Percentiles rank a stretch among this genome's conserved stretches.
phyloP scores from a whole-genome alignment of 352 stramenopile genomes.

The Blastocystis sp. region DNA sequence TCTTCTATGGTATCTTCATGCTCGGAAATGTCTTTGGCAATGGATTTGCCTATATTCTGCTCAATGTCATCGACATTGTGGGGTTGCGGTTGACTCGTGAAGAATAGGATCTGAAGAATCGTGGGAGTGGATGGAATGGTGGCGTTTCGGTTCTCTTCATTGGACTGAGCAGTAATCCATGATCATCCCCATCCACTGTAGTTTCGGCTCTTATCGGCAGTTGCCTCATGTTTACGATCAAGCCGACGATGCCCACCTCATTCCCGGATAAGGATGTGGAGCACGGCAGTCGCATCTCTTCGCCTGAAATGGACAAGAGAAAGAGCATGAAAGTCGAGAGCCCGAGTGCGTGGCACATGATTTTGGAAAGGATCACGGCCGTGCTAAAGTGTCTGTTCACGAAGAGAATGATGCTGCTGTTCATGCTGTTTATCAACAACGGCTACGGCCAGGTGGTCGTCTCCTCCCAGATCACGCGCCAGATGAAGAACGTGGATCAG shows the following conservation, averaged over 20 bases:
- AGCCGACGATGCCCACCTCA: constrained; percentile 9
- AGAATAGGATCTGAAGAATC: background rate
- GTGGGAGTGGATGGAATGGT: constrained; percentile 16
- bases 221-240: constrained; percentile 23
- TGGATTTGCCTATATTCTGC: constrained; percentile 22
- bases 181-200: background rate
- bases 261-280: background rate
- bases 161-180: constrained; percentile 12
- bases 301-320: background rate
- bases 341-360: background rate
- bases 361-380: background rate
- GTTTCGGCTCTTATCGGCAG: constrained; percentile 45
- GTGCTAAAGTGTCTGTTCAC: background rate
- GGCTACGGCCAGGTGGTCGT: constrained; percentile 15
- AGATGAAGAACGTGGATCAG: background rate
- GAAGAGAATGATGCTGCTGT: background rate
- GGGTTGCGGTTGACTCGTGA: background rate
- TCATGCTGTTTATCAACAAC: constrained; percentile 41
- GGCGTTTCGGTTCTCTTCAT: constrained; percentile 24
- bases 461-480: constrained; percentile 19
- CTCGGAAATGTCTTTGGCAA: constrained; percentile 43
- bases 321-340: background rate
- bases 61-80: constrained; percentile 23
- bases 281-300: no score
- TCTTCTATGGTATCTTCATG: constrained; percentile 59